phyloP scores from a whole-genome alignment of 73 alveolate species.

The Symbiodinium natans region DNA sequence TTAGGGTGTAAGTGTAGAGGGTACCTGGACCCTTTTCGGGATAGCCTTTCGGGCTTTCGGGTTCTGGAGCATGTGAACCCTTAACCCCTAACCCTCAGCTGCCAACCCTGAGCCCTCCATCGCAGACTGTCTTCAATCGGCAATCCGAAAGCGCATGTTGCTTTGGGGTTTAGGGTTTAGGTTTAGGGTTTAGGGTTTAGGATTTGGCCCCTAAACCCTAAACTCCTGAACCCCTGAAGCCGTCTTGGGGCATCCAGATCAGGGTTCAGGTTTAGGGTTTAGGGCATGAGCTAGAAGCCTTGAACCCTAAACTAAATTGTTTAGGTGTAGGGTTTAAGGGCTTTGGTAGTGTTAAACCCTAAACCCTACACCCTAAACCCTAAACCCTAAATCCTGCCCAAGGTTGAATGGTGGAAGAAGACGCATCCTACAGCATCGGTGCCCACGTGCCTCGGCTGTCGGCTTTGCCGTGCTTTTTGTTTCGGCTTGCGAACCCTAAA shows the following conservation, averaged over 20 bases:
- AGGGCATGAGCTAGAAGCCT: too few species aligned
- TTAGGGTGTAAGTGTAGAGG: background rate
- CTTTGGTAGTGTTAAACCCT: too few species aligned
- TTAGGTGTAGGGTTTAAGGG: too few species aligned
- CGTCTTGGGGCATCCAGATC: too few species aligned
- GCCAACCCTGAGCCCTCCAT: background rate
- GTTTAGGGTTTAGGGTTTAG: background rate
- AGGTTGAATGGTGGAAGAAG: constrained; percentile 20
- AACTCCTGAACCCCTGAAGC: background rate
- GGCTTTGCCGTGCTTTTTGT: too few species aligned
- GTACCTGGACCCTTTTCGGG: background rate
- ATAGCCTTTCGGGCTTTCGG: background rate
- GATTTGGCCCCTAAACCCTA: background rate
- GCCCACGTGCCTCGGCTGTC: background rate
- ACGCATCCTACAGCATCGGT: background rate
- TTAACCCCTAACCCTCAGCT: background rate
- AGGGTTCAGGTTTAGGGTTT: background rate
- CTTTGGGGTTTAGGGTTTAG: background rate
- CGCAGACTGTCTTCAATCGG: too few species aligned
- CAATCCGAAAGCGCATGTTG: background rate
- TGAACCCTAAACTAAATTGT: too few species aligned
- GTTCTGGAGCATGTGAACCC: too few species aligned
- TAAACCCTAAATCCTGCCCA: too few species aligned
- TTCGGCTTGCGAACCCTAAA: background rate
- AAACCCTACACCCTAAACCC: too few species aligned